Conservation (phyloP, 2,329 filamentous ascomycete species). For the Verticillium klebahnii region DNA sequence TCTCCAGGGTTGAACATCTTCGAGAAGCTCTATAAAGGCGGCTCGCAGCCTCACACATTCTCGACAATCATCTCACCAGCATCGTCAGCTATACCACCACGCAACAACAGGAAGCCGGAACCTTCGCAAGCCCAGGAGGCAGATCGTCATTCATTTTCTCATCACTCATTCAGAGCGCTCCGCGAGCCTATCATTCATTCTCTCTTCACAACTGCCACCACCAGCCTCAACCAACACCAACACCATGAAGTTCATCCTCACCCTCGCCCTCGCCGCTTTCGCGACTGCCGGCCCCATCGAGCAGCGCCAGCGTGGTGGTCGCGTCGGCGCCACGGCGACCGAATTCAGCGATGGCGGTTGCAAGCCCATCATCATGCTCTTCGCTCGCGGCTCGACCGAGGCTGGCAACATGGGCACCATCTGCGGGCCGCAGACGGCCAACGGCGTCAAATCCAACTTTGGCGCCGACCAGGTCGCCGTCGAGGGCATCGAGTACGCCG, state of each 20-base stretch:
- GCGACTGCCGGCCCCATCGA: constrained; percentile 8
- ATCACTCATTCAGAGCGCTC: not conserved
- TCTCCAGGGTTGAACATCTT: not conserved
- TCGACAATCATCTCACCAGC: not conserved
- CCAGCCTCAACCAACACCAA: not conserved
- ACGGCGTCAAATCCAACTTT: constrained; percentile 15
- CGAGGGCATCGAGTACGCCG: constrained; percentile 28
- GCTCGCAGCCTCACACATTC: not conserved
- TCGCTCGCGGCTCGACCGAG: constrained; percentile 18
- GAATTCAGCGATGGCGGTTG: constrained; percentile 19
- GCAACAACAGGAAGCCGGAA: not conserved
- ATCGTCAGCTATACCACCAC: not conserved
- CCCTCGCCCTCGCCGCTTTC: constrained; percentile 11
- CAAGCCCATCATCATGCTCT: constrained; percentile 18
- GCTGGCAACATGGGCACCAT: constrained; percentile 15
- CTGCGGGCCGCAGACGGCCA: constrained; percentile 14
- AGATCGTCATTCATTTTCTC: constrained; percentile 5
- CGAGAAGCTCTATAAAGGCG: not conserved
- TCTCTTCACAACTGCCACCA: not conserved
- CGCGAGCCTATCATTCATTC: not conserved
- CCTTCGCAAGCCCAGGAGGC: constrained; percentile 9
- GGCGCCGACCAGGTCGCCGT: constrained; percentile 13
- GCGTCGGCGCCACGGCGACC: constrained; percentile 14
- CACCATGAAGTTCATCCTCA: constrained; percentile 12
- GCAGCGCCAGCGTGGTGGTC: constrained; percentile 11